Base-by-base conservation (phyloP, 257 asterid genomes). In the Linderniella brevidens region DNA sequence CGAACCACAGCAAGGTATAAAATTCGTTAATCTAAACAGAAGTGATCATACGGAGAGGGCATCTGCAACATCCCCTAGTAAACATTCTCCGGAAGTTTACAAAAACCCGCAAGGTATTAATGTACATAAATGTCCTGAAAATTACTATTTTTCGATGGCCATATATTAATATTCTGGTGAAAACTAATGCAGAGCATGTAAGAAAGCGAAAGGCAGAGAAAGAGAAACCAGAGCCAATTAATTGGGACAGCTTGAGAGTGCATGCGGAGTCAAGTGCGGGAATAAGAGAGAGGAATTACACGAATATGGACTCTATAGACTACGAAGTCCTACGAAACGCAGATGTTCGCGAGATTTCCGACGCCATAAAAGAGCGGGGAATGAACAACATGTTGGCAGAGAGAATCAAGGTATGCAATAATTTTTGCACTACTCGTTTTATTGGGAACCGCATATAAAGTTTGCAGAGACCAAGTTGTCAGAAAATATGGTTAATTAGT, bases 161-260 rank as follows among this genome's bases (percentile, higher is more conserved):
- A n/a, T n/a, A n/a, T n/a, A n/a, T n/a, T n/a, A n/a, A n/a, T n/a
- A n/a, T n/a, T n/a, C n/a, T 17, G 19, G 15, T 13, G 12, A 46
- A 10, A 7, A 46, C 41, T 56, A 35, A 73, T 46, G 54, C 58
- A 43, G 39, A 74, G 58, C 73, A 64, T 57, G 55, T 59, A 64
- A 73, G 58, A 70, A 84, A 74, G 72, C 67, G 66, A 35, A 84
- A 65, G 71, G 63, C 55, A 13, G 80, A 66, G 59, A 69, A 66
- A 52, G 78, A 69, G 49, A 71, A 67, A 58, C 66, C 42, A 44
- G 74, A 64, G 48, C 65, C 67, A 35, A 58, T 70, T 58, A 74
- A 76, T 7, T 88, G 98, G 98, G 98, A 88, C 74, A 58, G 54
- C 55, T 62, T 88, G 70, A 80, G 95, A 70, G 76, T 58, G 72